Evolutionary conservation across 2,329 filamentous ascomycete species (phyloP).

Genomic region (Aspergillus sp.): DNA sequence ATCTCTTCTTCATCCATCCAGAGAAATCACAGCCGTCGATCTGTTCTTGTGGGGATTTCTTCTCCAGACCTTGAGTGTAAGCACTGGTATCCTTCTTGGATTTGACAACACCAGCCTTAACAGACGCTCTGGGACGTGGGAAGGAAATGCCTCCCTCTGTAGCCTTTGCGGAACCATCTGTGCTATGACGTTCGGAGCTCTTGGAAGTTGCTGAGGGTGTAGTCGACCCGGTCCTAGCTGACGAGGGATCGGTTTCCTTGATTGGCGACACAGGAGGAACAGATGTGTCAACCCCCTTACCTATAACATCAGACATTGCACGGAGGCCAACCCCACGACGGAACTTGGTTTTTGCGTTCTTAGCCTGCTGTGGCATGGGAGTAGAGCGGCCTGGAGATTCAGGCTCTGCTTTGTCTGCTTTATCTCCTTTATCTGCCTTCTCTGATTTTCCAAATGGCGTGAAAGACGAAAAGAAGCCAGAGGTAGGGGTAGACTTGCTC

Average conservation of each 20-base stretch:
- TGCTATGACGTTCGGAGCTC: conserved; percentile 76
- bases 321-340: conserved; percentile 66
- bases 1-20: conserved; percentile 99
- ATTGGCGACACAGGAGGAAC: conserved; percentile 40
- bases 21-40: conserved; percentile 86
- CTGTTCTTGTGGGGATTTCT: conserved; percentile 75
- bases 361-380: conserved; percentile 44
- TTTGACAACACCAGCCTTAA: conserved; percentile 49
- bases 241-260: conserved; percentile 57
- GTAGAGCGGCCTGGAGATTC: conserved; percentile 50
- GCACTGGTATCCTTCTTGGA: conserved; percentile 93
- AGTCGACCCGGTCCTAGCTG: conserved; percentile 70
- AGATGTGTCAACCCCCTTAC: conserved; percentile 46
- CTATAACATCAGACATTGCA: conserved; percentile 72
- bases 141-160: conserved; percentile 44
- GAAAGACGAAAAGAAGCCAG: conserved; percentile 41
- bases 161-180: conserved; percentile 53
- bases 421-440: not conserved
- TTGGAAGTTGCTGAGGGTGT: conserved; percentile 58
- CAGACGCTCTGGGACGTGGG: conserved; percentile 47
- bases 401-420: conserved; percentile 40
- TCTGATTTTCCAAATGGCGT: conserved; percentile 28
- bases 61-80: conserved; percentile 79
- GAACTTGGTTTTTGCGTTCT: conserved; percentile 56
- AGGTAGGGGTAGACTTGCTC: conserved; percentile 44